These are phyloP conservation scores for Copromyces sp. DNA, from an alignment of 495 filamentous ascomycete genomes.

Conservation along the genomic window DNA sequence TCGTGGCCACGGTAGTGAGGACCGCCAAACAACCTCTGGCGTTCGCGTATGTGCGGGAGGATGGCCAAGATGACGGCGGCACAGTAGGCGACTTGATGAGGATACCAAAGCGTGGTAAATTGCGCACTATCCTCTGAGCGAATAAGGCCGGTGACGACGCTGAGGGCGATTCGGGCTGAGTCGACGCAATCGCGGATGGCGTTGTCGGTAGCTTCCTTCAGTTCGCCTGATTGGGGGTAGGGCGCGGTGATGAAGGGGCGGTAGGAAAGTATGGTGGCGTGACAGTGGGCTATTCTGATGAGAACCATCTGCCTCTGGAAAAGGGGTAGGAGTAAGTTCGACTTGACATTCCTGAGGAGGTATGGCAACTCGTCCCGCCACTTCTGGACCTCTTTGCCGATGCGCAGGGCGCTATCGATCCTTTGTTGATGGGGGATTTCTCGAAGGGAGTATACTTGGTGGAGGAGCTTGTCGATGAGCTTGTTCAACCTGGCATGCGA, in stretches of 20 bases:
- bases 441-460: conserved; percentile 40
- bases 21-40: conserved; percentile 3
- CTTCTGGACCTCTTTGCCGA: conserved; percentile 24
- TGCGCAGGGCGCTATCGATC: conserved; percentile 26
- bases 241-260: conserved; percentile 38
- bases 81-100: conserved; percentile 13
- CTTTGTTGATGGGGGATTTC: conserved; percentile 30
- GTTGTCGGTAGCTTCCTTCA: conserved; percentile 21
- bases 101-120: conserved; percentile 14
- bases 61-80: conserved; percentile 5
- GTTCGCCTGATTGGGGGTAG: conserved; percentile 9
- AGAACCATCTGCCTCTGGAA: conserved; percentile 45
- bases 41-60: conserved; percentile 12
- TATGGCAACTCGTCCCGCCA: conserved; percentile 32
- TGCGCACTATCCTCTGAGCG: conserved; percentile 7
- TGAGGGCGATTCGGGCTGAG: conserved; percentile 33
- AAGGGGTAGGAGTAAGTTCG: conserved; percentile 36
- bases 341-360: conserved; percentile 33
- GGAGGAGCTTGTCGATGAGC: conserved; percentile 30
- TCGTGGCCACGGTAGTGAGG: background rate
- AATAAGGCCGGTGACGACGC: conserved; percentile 9
- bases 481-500: conserved; percentile 28
- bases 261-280: conserved; percentile 46
- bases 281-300: conserved; percentile 42
- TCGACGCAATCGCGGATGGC: conserved; percentile 33